Evolutionary conservation across 352 stramenopile species (phyloP), one percentile per base, ranked within the genome.

Genomic region (Globisporangium cystogenes): DNA sequence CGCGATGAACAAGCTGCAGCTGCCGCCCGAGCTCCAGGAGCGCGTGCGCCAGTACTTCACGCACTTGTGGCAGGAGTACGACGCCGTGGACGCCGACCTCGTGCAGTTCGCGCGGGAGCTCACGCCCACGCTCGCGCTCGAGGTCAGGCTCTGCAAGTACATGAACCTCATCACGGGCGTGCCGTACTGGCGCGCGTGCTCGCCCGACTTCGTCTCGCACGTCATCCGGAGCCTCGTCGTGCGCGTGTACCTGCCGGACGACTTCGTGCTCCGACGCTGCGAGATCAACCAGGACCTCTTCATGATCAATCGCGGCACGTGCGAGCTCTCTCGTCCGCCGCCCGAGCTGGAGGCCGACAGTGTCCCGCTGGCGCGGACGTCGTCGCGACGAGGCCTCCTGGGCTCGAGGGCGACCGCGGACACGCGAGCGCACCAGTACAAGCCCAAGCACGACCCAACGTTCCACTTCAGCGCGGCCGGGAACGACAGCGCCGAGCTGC

Each of bases 91-190:
- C 36, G 72, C 70, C 7, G 67, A 77, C 5, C 58, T 84, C 29
- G 66, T 69, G 33, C 59, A 61, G 26, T 87, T 90, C 41, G 60
- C 74, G 0, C 75, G 78, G 35, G 74, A 87, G 6, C 55, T 90
- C 4, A 73, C 65, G 2, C 77, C 81, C 43, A 88, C 79, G 21
- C 62, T 90, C 2, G 76, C 71, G 12, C 74, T 82, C 1, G 76
- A 90, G 46, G 72, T 88, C 49, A 71, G 72, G 29, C 52, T 90
- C 3, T 93, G 73, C 63, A 87, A 87, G 59, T 92, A 73, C 70
- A 78, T 78, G 64, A 60, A 80, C 37, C 50, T 83, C 20, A 63
- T 76, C 37, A 80, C 75, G 62, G 65, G 76, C 43, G 64, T 86
- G 69, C 46, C 41, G 23, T 40, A 52, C 14, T 51, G 76, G 70